A percentile compares a stretch with the other conserved stretches of the same genome.
Conservation (phyloP, 2,329 filamentous ascomycete genomes). For the Ceratocystis albifundus region DNA sequence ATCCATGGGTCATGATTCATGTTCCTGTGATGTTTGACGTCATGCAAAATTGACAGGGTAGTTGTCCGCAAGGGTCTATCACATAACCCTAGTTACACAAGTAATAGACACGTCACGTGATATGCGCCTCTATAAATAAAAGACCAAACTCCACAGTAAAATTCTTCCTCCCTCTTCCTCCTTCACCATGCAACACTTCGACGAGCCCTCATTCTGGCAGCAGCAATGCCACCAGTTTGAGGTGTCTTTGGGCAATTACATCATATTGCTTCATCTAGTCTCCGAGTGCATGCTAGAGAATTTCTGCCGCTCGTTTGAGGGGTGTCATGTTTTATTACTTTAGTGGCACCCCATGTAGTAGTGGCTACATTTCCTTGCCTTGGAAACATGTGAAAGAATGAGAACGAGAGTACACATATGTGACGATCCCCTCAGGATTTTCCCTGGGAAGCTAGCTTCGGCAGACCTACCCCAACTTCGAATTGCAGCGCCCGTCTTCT, state of each 20-base stretch:
- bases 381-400: background rate
- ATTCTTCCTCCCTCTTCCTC: slow-evolving; percentile 21
- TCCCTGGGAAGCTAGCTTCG: background rate
- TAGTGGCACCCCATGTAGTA: slow-evolving; percentile 37
- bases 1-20: background rate
- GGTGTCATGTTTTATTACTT: slow-evolving; percentile 31
- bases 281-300: slow-evolving; percentile 30
- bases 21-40: background rate
- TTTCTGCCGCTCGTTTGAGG: slow-evolving; percentile 36
- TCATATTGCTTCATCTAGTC: slow-evolving; percentile 8
- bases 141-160: background rate
- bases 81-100: background rate
- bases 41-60: background rate
- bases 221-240: slow-evolving; percentile 9
- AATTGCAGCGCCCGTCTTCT: background rate
- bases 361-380: slow-evolving; percentile 32
- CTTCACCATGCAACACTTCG: slow-evolving; percentile 29
- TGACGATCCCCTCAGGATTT: background rate
- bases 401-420: background rate
- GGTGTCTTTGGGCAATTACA: slow-evolving; percentile 23
- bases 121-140: slow-evolving; percentile 15
- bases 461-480: background rate
- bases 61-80: background rate
- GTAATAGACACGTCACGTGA: background rate
- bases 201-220: slow-evolving; percentile 18